Base-by-base conservation (phyloP, 345 rosid genomes). In the Triadica sebifera region DNA sequence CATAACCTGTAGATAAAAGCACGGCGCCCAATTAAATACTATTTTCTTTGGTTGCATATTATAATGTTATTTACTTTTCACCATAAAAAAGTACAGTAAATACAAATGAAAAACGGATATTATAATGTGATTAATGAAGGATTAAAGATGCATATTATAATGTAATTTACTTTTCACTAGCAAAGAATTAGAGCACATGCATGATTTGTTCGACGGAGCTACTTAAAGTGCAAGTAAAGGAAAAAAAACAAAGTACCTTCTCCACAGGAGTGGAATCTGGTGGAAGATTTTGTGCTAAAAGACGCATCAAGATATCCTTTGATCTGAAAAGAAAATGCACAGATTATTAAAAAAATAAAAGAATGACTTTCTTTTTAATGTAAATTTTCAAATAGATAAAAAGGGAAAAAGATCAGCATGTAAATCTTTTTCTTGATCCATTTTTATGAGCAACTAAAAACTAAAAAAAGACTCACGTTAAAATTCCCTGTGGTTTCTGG, bases 281-380 rank as follows among this genome's bases (percentile, higher is more conserved):
- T 51, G 96, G 73, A 63, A 89, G 90, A 83, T 87, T 86, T 80
- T 93, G 93, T 55, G 97, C 85, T 67, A 91, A 88, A 73, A 96
- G 94, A 71, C 99, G 89, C 99, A 93, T 93, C 90, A 96, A 81
- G 71, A 96, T 96, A 79, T 96, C 99, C 84, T 91, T 96, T 69
- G 99, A 93, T 57, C 99, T 96, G 85, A 53, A 29, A 60, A 73
- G 62, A 66, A 46, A 69, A 78, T 77, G 57, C 34, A 59, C 20
- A 73, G 60, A 78, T 43, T 61, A 76, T 60, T n/a, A n/a, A 69
- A 15, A 15, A 72, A 62, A 64, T 59, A 53, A 43, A 8, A 50
- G 70, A 46, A 75, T 57, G 11, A 52, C 39, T 63, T n/a, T 7
- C 34, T 41, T 58, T 25, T 45, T 4, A 60, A 22, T 22, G 11